phyloP scores from a whole-genome alignment of 192 early-diverging fungal genomes.

The Gonapodya prolifera region DNA sequence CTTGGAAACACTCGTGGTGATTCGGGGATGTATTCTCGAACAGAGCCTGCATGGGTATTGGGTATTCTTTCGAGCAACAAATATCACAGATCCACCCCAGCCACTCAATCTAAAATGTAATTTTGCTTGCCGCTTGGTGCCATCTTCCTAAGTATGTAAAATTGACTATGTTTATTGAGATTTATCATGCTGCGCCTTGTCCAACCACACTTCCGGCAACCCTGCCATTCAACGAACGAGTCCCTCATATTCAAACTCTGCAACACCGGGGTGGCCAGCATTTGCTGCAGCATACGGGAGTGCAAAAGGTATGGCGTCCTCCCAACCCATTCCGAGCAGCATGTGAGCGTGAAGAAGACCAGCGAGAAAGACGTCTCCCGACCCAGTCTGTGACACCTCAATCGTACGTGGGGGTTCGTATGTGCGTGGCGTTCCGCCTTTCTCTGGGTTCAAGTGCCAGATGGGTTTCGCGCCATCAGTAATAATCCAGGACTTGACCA shows the following conservation, averaged over 20 bases:
- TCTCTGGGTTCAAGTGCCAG: neutral
- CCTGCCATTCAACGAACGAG: too few relatives aligned
- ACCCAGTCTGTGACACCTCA: neutral
- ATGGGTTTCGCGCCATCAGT: neutral
- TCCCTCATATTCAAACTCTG: neutral
- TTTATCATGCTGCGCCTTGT: too few relatives aligned
- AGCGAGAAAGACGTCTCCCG: neutral
- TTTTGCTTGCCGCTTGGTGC: too few relatives aligned
- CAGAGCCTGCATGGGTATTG: too few relatives aligned
- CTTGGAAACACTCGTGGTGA: too few relatives aligned
- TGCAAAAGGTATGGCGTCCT: neutral
- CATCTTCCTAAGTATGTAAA: too few relatives aligned
- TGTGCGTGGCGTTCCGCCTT: neutral
- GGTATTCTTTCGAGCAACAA: too few relatives aligned
- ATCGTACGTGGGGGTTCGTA: neutral
- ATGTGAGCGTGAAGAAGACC: neutral
- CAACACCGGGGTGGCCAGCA: neutral
- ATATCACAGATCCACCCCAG: too few relatives aligned
- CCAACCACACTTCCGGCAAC: too few relatives aligned
- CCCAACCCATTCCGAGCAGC: neutral
- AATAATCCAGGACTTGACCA: neutral
- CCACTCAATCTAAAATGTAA: too few relatives aligned
- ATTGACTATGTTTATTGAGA: too few relatives aligned
- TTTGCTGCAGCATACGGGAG: neutral
- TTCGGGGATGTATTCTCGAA: too few relatives aligned